Base-by-base conservation (phyloP, 2,329 filamentous ascomycete genomes). In the Pseudogymnoascus sp. region DNA sequence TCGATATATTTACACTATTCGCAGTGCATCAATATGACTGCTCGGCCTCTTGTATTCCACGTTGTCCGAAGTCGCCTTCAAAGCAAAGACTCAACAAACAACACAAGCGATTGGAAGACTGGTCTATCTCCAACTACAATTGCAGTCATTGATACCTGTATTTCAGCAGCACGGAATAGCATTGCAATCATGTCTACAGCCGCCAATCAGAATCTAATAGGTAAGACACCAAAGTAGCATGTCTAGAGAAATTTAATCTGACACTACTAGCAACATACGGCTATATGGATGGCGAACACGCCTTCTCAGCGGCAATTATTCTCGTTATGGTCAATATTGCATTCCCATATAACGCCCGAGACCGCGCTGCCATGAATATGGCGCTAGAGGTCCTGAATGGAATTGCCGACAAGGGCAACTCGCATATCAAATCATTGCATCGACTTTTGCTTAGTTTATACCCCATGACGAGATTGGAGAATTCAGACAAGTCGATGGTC, bases 21-120 rank as follows among this genome's bases (percentile, higher is more conserved):
- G 64, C 81, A 82, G 45, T 83, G 81, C 67, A 78, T 83, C 67
- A 82, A 83, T 66, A 83, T 84, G 80, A 81, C 81, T 0, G 79
- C 77, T 0, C 73, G 81, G 4, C 81, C 81, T 0, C 70, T 83
- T 23, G 73, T 84, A 0, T 82, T 83, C 64, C 77, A 82, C 65
- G 77, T 83, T 2, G 79, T 82, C 6, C 78, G 81, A 68, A 75
- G 75, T 45, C 76, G 80, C 3, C 72, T 83, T 0, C 72, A 76
- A 58, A 67, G 65, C 14, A 70, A 70, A 8, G 70, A 71, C 7
- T 66, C 66, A 10, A 70, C 66, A 11, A 70, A 71, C 10, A 73
- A 74, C 10, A 72, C 75, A 23, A 67, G 69, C 4, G 76, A 78
- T 63, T 82, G 80, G 79, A 77, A 75, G 64, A 70, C 75, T 2